A percentile compares a stretch with the other conserved stretches of the same genome.
These are phyloP conservation scores for Phytophthora foliorum DNA, from an alignment of 352 stramenopile species.

Conservation along the genomic window DNA sequence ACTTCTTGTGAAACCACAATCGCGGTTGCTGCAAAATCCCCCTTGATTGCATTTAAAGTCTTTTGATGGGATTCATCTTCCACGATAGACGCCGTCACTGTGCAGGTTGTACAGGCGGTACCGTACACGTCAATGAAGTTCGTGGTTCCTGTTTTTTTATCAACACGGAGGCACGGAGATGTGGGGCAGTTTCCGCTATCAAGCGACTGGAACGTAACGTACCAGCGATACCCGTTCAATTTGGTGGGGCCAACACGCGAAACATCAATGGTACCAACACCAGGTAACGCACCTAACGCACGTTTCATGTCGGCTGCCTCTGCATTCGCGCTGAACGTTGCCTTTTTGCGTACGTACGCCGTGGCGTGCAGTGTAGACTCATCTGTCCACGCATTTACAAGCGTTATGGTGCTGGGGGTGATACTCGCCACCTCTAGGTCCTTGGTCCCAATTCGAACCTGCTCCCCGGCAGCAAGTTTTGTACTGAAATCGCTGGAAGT, in stretches of 20 bases:
- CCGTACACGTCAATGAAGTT: constrained; percentile 55
- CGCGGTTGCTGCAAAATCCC: constrained; percentile 50
- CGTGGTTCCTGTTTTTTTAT: constrained; percentile 54
- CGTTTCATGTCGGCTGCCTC: constrained; percentile 63
- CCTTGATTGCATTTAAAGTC: constrained; percentile 44
- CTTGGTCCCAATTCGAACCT: constrained; percentile 64
- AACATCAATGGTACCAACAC: constrained; percentile 66
- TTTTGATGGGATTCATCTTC: constrained; percentile 48
- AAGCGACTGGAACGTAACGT: constrained; percentile 78
- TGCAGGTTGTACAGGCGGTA: constrained; percentile 52
- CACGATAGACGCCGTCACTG: constrained; percentile 44
- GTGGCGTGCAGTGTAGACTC: constrained; percentile 59
- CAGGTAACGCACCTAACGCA: constrained; percentile 54
- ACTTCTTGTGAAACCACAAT: constrained; percentile 66
- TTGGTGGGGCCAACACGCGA: constrained; percentile 63
- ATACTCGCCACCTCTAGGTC: constrained; percentile 60
- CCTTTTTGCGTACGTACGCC: constrained; percentile 75
- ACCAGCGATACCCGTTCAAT: constrained; percentile 71
- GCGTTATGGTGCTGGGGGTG: constrained; percentile 36
- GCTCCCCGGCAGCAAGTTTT: constrained; percentile 48
- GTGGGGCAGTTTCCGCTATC: constrained; percentile 54
- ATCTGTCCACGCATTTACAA: constrained; percentile 59
- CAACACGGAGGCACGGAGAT: constrained; percentile 67
- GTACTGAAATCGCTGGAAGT: constrained; percentile 58
- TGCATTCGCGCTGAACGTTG: constrained; percentile 57